Evolutionary conservation across 1,284 basidiomycete genomes (phyloP).

Genomic region (Cutaneotrichosporon daszewskae): DNA sequence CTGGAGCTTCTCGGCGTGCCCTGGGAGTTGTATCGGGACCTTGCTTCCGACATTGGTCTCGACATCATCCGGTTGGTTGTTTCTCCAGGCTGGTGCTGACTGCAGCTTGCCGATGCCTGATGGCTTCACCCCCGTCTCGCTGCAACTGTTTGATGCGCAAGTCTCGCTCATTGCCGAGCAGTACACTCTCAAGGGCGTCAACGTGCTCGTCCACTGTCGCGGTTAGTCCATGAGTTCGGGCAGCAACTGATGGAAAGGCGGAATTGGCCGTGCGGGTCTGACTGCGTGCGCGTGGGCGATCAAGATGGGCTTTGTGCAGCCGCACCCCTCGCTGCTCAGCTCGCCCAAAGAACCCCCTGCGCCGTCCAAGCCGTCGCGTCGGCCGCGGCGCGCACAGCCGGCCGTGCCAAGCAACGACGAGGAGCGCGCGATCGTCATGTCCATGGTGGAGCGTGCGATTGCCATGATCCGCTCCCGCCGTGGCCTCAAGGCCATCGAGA

Average conservation of each 20-base stretch:
- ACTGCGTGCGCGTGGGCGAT: slow-evolving; percentile 90
- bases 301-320: slow-evolving; percentile 69
- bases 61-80: slow-evolving; percentile 61
- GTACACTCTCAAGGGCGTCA: slow-evolving; percentile 70
- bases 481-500: slow-evolving; percentile 82
- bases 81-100: not conserved
- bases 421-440: slow-evolving; percentile 53
- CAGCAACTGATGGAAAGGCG: slow-evolving; percentile 43
- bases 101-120: slow-evolving; percentile 83
- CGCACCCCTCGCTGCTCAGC: slow-evolving; percentile 34
- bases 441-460: slow-evolving; percentile 67
- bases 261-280: slow-evolving; percentile 88
- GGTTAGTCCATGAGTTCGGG: slow-evolving; percentile 50
- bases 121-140: slow-evolving; percentile 71
- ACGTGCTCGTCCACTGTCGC: slow-evolving; percentile 83
- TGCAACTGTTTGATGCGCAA: slow-evolving; percentile 61
- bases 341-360: no score
- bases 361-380: not conserved
- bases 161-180: slow-evolving; percentile 63
- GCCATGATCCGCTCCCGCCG: slow-evolving; percentile 65
- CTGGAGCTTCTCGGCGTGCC: slow-evolving; percentile 74
- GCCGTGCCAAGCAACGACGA: slow-evolving; percentile 11
- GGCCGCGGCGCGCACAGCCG: no score
- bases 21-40: slow-evolving; percentile 67
- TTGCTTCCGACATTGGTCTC: slow-evolving; percentile 62